A percentile compares a stretch with the other conserved stretches of the same genome.
Conservation (phyloP, 2,329 filamentous ascomycete genomes). For the Calycina herbarum region DNA sequence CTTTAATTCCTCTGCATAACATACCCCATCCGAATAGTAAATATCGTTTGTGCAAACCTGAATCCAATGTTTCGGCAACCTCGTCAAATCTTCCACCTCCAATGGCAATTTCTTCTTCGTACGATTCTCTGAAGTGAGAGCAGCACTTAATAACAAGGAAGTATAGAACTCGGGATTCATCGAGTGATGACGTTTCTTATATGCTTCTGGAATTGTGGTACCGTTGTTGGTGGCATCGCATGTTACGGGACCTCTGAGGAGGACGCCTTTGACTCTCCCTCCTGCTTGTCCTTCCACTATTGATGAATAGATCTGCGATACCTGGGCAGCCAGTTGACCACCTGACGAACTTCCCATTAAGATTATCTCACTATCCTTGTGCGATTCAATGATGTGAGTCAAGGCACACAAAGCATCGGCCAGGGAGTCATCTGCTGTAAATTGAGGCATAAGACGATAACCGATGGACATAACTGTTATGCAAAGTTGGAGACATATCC, state of each 20-base stretch:
- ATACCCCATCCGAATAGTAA: slow-evolving; percentile 52
- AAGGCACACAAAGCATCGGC: slow-evolving; percentile 46
- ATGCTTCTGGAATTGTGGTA: slow-evolving; percentile 40
- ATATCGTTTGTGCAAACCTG: slow-evolving; percentile 53
- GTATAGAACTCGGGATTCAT: slow-evolving; percentile 40
- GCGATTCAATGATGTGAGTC: slow-evolving; percentile 22
- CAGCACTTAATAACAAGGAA: slow-evolving; percentile 38
- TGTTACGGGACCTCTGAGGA: slow-evolving; percentile 51
- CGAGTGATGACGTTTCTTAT: slow-evolving; percentile 44
- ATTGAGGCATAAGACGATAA: slow-evolving; percentile 47
- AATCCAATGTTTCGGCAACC: slow-evolving; percentile 46
- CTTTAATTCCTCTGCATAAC: slow-evolving; percentile 47
- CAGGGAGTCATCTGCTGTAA: slow-evolving; percentile 43
- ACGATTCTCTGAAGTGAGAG: slow-evolving; percentile 40
- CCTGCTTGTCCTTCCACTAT: slow-evolving; percentile 17
- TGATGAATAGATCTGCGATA: slow-evolving; percentile 39
- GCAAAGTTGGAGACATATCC: slow-evolving; percentile 39
- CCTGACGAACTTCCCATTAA: slow-evolving; percentile 51
- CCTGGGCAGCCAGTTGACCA: slow-evolving; percentile 48
- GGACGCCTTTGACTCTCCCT: slow-evolving; percentile 41
- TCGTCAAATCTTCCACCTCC: slow-evolving; percentile 32
- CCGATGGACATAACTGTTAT: slow-evolving; percentile 46
- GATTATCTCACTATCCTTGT: slow-evolving; percentile 23
- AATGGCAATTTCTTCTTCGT: slow-evolving; percentile 45
- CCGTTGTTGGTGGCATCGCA: slow-evolving; percentile 41